Evolutionary conservation across 352 stramenopile species (phyloP), one percentile per base, ranked within the genome.

Genomic region (Phytophthora nicotianae): DNA sequence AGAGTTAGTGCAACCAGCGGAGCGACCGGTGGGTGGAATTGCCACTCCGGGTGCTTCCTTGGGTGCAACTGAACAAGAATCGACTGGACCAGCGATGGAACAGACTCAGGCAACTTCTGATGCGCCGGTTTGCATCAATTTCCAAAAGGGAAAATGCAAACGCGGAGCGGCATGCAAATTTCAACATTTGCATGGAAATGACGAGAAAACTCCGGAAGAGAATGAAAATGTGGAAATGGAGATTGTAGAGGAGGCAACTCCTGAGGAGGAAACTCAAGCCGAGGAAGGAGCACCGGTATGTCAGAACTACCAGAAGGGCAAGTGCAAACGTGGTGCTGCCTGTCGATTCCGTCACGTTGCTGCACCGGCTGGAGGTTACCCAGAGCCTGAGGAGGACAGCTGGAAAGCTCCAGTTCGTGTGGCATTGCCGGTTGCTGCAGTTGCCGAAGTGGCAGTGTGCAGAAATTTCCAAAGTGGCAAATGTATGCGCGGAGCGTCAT

Each of bases 131-230:
- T 90, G 81, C 51, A 89, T 89, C 47, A 88, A 84, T 59, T 90
- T 87, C 58, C 79, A 85, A 50, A 89, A 88, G 49, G 81, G 81
- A 32, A 88, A 88, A 57, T 91, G 79, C 61, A 89, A 89, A 70
- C 81, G 81, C 40, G 81, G 81, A 0, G 45, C 62, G 16, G 63
- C 57, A 1, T 90, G 81, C 53, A 82, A 81, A 41, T 90, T 88
- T 49, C 77, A 79, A 35, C 81, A 89, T 60, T 61, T 88, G 52
- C 52, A 59, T 20, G 75, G 20, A 6, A 57, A 50, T 14, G 40
- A n/a, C 26, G 42, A 50, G 19, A 38, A 33, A 9, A 13, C 41
- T 14, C 41, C n/a, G 16, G 38, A 47, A 21, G 41, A 76, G 16
- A 58, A 6, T 16, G 35, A 33, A 11, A 4, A 65, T 20, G 58